Evolutionary conservation across 78 protist genomes (phyloP).

Genomic region (Capsaspora owczarzaki): DNA sequence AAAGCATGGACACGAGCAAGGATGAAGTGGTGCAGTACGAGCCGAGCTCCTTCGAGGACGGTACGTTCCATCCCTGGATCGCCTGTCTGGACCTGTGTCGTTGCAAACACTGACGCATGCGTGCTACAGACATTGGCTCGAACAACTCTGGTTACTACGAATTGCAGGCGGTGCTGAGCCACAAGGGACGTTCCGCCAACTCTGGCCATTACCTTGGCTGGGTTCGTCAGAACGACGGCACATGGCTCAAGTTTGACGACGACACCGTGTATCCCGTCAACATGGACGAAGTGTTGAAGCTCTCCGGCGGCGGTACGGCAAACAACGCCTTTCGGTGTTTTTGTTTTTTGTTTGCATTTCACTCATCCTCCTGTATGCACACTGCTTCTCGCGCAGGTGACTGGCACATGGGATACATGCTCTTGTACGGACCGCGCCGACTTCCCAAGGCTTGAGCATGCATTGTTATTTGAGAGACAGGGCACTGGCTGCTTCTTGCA

Average conservation of each 20-base stretch:
- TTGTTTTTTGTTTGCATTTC: neutral
- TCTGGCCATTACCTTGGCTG: constrained; percentile 91
- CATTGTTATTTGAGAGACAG: too few relatives aligned
- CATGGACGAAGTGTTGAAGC: constrained; percentile 59
- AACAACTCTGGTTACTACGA: constrained; percentile 72
- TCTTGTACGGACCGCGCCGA: constrained; percentile 34
- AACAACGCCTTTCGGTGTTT: neutral
- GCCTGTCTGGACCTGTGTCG: neutral
- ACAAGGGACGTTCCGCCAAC: constrained; percentile 85
- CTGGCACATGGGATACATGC: constrained; percentile 80
- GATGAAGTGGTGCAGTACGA: neutral
- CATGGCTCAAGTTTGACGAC: constrained; percentile 71
- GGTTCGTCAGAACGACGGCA: constrained; percentile 33
- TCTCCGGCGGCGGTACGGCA: constrained; percentile 46
- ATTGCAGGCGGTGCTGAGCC: constrained; percentile 74
- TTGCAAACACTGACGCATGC: too few relatives aligned
- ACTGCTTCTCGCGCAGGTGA: constrained; percentile 50
- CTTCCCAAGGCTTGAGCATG: neutral
- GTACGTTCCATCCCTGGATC: neutral
- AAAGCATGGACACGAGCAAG: neutral
- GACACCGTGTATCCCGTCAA: constrained; percentile 47
- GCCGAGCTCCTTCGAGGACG: neutral
- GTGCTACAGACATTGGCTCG: constrained; percentile 6
- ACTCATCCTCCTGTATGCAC: neutral
- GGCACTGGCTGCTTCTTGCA: too few relatives aligned